Evolutionary conservation across 805 yeast species (phyloP), one percentile per base, ranked within the genome.

Genomic region (Hermanozyma aechmeae): DNA sequence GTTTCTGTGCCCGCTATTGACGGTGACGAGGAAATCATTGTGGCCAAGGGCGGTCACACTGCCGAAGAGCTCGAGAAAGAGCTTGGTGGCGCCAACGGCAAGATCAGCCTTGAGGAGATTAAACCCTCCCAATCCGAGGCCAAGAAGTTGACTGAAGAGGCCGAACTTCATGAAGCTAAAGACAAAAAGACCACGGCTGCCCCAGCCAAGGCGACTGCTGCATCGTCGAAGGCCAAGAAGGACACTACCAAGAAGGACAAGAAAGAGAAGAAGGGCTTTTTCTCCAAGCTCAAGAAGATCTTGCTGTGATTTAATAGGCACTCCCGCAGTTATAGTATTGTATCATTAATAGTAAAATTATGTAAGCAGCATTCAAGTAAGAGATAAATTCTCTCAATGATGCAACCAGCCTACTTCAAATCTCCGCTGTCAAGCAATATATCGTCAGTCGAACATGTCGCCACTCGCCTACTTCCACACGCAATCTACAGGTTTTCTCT

Each of bases 211-310:
- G 30, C 20, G 11, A 16, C 25, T 4, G 30, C 25, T 8, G 14
- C 17, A 15, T n/a, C 27, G n/a, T n/a, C n/a, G n/a, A n/a, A n/a
- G 6, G 25, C 31, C 23, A 35, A 33, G 35, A 28, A 27, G 35
- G 17, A 30, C 21, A 19, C 28, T 14, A 25, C 31, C 33, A 40
- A 34, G 32, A 26, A 39, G 19, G 37, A 37, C 23, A 40, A 39
- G 34, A 37, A 48, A 18, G 52, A 51, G 49, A 61, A 65, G 51
- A 60, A 57, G 46, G 53, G 58, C 16, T 57, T 68, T 27, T 51
- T 65, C 31, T 42, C 61, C 30, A 63, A 59, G 46, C 34, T 67
- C 37, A 65, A 62, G 51, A 62, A 57, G 40, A 42, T 60, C 18
- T 51, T 63, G 33, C 48, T 45, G 38, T 57, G 40, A 43, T n/a